phyloP scores from a whole-genome alignment of 2,329 filamentous ascomycete species.

The Cordyceps tenuipes region DNA sequence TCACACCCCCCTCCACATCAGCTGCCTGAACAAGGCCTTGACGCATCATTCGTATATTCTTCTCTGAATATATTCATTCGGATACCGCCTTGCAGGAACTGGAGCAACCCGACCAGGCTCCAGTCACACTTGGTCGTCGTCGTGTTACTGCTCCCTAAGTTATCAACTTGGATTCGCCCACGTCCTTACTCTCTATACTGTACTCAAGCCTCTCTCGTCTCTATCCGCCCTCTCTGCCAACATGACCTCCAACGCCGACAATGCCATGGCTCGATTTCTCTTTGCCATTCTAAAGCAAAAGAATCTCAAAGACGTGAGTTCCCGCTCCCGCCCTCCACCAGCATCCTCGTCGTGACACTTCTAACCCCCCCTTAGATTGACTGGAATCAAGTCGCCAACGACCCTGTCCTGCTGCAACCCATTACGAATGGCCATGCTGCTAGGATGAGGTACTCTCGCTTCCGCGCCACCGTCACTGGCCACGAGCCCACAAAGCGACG shows the following conservation, averaged over 20 bases:
- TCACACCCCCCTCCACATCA: constrained; percentile 4
- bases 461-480: constrained; percentile 38
- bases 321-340: not conserved
- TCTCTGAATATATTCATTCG: not conserved
- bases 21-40: not conserved
- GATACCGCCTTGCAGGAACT: not conserved
- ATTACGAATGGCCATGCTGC: constrained; percentile 54
- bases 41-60: not conserved
- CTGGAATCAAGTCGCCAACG: constrained; percentile 48
- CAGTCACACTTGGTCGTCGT: not conserved
- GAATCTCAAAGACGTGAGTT: constrained; percentile 52
- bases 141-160: not conserved
- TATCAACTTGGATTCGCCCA: constrained; percentile 8
- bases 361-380: constrained; percentile 38
- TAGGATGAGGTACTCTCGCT: constrained; percentile 51
- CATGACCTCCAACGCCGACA: constrained; percentile 49
- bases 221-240: not conserved
- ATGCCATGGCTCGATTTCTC: constrained; percentile 48
- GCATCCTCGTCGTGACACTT: not conserved
- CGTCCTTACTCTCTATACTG: not conserved
- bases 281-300: constrained; percentile 54
- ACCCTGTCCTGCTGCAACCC: constrained; percentile 43
- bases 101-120: not conserved
- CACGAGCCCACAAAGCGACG: constrained; percentile 41
- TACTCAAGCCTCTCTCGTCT: no score